Conservation (phyloP, 305 asterid genomes). For the Petunia hybrid region DNA sequence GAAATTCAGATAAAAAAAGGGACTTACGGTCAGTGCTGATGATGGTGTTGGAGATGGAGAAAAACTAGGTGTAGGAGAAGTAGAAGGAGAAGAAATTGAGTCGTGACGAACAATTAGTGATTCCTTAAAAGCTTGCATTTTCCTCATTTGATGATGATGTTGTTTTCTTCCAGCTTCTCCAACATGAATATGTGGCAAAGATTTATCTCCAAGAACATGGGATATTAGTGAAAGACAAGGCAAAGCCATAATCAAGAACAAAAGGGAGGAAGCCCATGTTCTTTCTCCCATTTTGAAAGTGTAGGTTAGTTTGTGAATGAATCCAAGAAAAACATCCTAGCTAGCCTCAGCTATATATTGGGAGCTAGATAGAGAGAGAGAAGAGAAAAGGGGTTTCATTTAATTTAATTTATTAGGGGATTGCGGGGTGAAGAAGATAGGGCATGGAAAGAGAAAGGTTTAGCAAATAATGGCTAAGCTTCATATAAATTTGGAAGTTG, state of each 20-base stretch:
- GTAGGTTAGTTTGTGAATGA: background rate
- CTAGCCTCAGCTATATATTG: background rate
- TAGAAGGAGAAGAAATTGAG: constrained; percentile 31
- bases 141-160: constrained; percentile 34
- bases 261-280: constrained; percentile 39
- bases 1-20: background rate
- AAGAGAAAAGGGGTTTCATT: background rate
- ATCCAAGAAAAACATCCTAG: constrained; percentile 24
- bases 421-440: background rate
- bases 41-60: constrained; percentile 36
- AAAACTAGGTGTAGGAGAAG: background rate
- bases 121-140: constrained; percentile 44
- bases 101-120: constrained; percentile 37
- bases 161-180: background rate
- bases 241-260: constrained; percentile 34
- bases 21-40: constrained; percentile 28
- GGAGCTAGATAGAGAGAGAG: background rate
- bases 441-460: constrained; percentile 18
- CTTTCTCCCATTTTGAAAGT: constrained; percentile 48
- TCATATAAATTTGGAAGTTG: background rate
- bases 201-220: constrained; percentile 42
- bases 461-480: background rate
- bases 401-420: background rate
- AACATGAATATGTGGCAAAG: constrained; percentile 25
- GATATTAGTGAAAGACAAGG: constrained; percentile 33